Conservation (phyloP, 768 basidiomycete genomes). For the Lyophyllum shimeji region DNA sequence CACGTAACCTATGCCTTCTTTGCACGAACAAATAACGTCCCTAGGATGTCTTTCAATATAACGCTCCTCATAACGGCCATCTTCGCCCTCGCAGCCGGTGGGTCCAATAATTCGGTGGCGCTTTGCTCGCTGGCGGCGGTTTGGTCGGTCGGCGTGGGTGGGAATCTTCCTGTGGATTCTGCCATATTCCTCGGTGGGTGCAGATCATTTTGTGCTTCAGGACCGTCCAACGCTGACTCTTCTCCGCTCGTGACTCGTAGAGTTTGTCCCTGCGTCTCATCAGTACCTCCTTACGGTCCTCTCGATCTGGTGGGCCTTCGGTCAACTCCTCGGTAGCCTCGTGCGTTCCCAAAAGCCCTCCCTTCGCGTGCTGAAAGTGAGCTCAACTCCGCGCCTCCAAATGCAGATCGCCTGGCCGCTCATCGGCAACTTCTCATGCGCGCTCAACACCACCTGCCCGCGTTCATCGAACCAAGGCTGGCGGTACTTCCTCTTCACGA, state of each 20-base stretch:
- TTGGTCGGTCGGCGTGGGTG: constrained; percentile 70
- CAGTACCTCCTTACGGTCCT: constrained; percentile 76
- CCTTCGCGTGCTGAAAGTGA: too few species aligned
- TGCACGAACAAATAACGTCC: too few species aligned
- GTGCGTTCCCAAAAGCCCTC: constrained; percentile 20
- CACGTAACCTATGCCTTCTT: too few species aligned
- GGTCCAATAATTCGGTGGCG: constrained; percentile 49
- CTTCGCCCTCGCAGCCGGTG: constrained; percentile 65
- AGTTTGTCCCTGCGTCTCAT: constrained; percentile 69
- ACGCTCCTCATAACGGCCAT: constrained; percentile 67
- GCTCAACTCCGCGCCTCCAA: too few species aligned
- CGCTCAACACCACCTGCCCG: constrained; percentile 36
- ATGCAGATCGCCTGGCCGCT: constrained; percentile 69
- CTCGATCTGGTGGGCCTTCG: constrained; percentile 81
- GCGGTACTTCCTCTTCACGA: constrained; percentile 72
- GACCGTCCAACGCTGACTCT: not conserved
- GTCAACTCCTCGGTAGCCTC: constrained; percentile 60
- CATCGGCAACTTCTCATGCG: constrained; percentile 67
- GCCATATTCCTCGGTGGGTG: constrained; percentile 69
- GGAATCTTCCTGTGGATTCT: constrained; percentile 68
- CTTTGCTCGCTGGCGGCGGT: constrained; percentile 53
- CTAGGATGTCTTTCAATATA: constrained; percentile 65
- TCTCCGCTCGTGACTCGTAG: constrained; percentile 32
- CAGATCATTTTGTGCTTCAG: not conserved
- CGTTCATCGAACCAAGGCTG: constrained; percentile 64